These are phyloP conservation scores for Solanum infundibuliforme DNA, from an alignment of 257 asterid genomes.

Conservation along the genomic window DNA sequence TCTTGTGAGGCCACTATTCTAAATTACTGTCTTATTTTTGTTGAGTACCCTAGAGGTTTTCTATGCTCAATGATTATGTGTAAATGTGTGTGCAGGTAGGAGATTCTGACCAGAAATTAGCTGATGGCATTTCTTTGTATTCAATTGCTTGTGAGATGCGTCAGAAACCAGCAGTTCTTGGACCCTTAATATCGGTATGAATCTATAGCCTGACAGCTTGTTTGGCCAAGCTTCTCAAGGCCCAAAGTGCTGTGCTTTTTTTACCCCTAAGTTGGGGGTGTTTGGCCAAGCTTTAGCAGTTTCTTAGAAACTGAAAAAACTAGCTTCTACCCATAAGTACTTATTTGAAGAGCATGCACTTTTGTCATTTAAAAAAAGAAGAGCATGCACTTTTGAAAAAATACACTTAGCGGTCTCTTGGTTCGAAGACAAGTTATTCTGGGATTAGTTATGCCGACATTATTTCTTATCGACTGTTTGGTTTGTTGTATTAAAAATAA, in stretches of 20 bases:
- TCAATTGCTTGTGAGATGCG: constrained; percentile 47
- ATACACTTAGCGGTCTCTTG: background rate
- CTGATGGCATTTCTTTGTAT: constrained; percentile 80
- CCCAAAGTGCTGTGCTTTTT: background rate
- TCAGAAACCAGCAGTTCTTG: constrained; percentile 67
- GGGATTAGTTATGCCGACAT: background rate
- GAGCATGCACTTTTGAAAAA: background rate
- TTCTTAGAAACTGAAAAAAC: background rate
- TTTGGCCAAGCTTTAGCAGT: background rate
- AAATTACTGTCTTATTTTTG: background rate
- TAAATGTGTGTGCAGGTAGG: constrained; percentile 62
- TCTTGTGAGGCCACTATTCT: constrained; percentile 49
- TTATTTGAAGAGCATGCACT: background rate
- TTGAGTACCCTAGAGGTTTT: background rate
- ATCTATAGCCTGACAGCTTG: background rate
- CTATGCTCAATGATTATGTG: background rate
- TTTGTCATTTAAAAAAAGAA: background rate
- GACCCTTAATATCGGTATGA: constrained; percentile 66
- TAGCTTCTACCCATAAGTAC: background rate
- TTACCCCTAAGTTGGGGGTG: background rate
- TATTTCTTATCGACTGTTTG: background rate
- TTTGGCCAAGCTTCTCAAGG: background rate
- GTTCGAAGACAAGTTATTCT: background rate
- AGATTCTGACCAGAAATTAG: constrained; percentile 77
- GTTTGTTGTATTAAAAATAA: background rate